Base-by-base conservation (phyloP, 2,329 filamentous ascomycete genomes). In the Ophioceras dolichostomum region DNA sequence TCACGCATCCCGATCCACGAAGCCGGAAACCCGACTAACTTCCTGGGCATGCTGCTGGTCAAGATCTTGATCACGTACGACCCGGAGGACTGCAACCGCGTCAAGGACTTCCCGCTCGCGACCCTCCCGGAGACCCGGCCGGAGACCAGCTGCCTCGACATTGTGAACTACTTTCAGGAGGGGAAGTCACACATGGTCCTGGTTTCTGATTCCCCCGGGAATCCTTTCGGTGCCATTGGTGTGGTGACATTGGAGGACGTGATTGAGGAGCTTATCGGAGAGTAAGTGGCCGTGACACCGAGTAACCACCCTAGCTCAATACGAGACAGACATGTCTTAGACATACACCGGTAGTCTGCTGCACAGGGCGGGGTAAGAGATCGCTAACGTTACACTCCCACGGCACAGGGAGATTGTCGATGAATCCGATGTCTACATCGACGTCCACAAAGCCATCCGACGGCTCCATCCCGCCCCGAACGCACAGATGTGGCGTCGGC, bases 1-100 rank as follows among this genome's bases (percentile, higher is more conserved):
- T 96, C 91, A 10, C 73, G 91, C 41, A 96, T 98, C 46, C 91
- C 91, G 3, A 94, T 98, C 41, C 84, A 95, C 53, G 79, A 86
- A 28, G 79, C 86, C 0, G 83, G 86, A 41, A 93, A 88, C 50
- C 67, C 74, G 1, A 74, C 75, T 39, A 89, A 98, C 56, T 98
- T 95, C 59, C 81, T 96, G 21, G 91, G 91, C 45, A 98, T 98
- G 89, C 74, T 98, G 6, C 67, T 98, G 9, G 91, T 98, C 56
- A 98, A 98, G 67, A 96, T 96, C 53, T 73, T 98, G 43, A 98
- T 98, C 52, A 96, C 91, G 0, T 98, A 98, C 56, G 91, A 98
- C 47, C 91, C 91, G 0, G 91, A 98, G 57, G 91, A 98, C 53
- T 76, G 73, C 52, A 84, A 83, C 51, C 76, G 76, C 16, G 91